Evolutionary conservation across 805 yeast genomes (phyloP), one percentile per base, ranked within the genome.

Genomic region (Tetrapisispora pingtungensis): DNA sequence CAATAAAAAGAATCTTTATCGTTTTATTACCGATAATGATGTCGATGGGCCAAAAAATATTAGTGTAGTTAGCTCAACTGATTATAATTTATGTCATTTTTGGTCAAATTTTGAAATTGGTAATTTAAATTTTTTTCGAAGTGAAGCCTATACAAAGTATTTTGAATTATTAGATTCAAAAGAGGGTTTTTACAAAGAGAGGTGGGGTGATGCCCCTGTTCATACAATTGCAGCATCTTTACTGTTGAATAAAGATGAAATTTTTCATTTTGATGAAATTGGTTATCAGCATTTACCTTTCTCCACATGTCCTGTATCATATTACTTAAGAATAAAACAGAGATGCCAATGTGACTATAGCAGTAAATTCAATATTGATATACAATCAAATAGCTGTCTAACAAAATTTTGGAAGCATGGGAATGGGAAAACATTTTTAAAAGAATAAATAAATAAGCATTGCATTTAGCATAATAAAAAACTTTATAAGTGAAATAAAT

Each of bases 191-290:
- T 82, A 82, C 61, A 81, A 83, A 45, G 96, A 87, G 63, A 67
- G 96, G 46, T 88, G 96, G 96, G 96, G 96, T 14, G 96, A 88
- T 65, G 96, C 96, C 0, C 96, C 96, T 0, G 84, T 87, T 14
- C 96, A 87, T 60, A 70, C 90, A 0, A 68, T 86, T 26, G 95
- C 78, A 1, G 79, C 75, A 1, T 60, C 83, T 0, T 59, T 84
- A 36, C 59, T 84, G 36, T 63, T 84, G 49, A 75, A 78, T 49
- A 72, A 68, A 43, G 59, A 68, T 15, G 81, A 85, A 57, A 64
- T 88, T 35, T 82, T 80, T 57, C 86, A 82, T 67, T 84, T 88
- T 61, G 80, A 80, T 46, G 95, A 87, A 54, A 70, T 87, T 15
- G 96, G 95, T 0, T 87, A 87, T 59, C 71, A 62, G 49, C 96